Conservation (phyloP, 352 stramenopile genomes). For the Phytophthora megakarya region DNA sequence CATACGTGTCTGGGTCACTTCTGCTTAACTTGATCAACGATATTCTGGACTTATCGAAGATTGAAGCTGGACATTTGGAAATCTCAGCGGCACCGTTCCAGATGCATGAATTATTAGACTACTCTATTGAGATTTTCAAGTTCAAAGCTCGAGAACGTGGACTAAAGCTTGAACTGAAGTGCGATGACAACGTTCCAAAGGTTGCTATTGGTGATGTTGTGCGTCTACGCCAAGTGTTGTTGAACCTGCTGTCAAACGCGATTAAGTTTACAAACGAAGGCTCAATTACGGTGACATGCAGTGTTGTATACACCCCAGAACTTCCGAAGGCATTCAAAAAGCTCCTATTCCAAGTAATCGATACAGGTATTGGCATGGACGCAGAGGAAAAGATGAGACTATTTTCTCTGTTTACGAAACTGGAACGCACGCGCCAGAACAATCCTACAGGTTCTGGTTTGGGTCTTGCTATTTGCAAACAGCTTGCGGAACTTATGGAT, state of each 20-base stretch:
- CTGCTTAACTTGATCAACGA: conserved; percentile 93
- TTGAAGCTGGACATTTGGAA: conserved; percentile 91
- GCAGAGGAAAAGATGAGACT: conserved; percentile 78
- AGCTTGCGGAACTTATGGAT: conserved; percentile 89
- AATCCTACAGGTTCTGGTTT: conserved; percentile 88
- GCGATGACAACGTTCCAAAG: conserved; percentile 62
- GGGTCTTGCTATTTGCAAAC: conserved; percentile 87
- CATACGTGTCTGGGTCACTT: conserved; percentile 84
- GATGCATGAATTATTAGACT: conserved; percentile 82
- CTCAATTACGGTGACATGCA: conserved; percentile 80
- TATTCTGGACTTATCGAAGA: conserved; percentile 93
- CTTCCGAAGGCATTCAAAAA: conserved; percentile 70
- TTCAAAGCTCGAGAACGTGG: conserved; percentile 86
- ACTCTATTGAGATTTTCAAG: conserved; percentile 91
- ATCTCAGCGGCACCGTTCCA: conserved; percentile 87
- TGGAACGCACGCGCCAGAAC: conserved; percentile 81
- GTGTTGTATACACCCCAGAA: conserved; percentile 67
- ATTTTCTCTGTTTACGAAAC: conserved; percentile 85
- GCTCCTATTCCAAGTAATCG: conserved; percentile 85
- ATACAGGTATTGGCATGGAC: conserved; percentile 85
- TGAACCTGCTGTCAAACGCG: conserved; percentile 87
- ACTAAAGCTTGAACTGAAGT: conserved; percentile 84
- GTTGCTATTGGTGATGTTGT: conserved; percentile 81
- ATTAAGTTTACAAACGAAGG: conserved; percentile 89
- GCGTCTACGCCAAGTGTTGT: conserved; percentile 75